Evolutionary conservation across 2,329 filamentous ascomycete species (phyloP), one percentile per base, ranked within the genome.

Genomic region (Penicillium sp.): DNA sequence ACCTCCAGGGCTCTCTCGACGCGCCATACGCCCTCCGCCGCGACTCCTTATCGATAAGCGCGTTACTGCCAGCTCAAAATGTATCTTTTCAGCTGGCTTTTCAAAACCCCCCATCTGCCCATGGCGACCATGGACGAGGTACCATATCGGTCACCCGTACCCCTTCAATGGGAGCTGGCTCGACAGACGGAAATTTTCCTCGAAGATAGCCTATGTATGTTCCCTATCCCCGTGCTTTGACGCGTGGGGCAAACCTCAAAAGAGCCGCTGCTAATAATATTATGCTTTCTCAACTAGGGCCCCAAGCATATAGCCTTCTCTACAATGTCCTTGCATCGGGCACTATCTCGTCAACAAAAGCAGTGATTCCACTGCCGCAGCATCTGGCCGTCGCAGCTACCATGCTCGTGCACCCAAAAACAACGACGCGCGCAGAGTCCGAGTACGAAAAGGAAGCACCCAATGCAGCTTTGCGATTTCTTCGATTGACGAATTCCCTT

Each of bases 361-460:
- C 84, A 12, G 83, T 83, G 57, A 76, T 91, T 19, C 90, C 93
- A 1, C 85, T 89, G 2, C 82, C 89, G 0, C 83, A 85, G 56
- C 87, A 93, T 63, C 79, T 97, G 25, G 87, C 90, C 8, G 79
- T 97, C 9, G 82, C 92, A n/a, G 86, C 83, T 43, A 94, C 91
- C 1, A 79, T 97, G n/a, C 75, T 88, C n/a, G 83, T 94, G 15
- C 91, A 96, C 68, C 93, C 93, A 0, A 77, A 80, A 25, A 85
- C 89, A 62, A 97, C 93, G 1, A 94, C 88, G 3, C 86, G 90
- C 49, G 83, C 88, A 4, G 81, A 82, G 29, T 83, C 85, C 9
- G 68, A 77, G 13, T 86, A 89, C 21, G 83, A 85, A 53, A 75
- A 82, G 52, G 81, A 86, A 49, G 84, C 90, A 10, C 81, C 90